Evolutionary conservation across 495 filamentous ascomycete species (phyloP), one percentile per base, ranked within the genome.

Genomic region (Talaromyces trachyspermus): DNA sequence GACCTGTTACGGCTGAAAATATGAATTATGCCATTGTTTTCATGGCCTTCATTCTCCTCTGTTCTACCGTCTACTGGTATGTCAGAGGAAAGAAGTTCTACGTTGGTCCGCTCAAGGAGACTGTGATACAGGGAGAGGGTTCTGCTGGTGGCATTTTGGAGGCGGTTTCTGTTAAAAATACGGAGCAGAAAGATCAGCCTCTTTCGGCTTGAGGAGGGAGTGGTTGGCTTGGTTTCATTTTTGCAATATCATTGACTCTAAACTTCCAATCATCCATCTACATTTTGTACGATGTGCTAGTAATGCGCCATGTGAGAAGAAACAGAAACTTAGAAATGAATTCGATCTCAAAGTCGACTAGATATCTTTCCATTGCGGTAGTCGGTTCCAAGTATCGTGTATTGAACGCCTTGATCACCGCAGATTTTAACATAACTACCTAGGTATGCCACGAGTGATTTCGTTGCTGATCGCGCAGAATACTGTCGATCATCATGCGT

Each of bases 11-110:
- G 20, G 60, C 67, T 2, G 59, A 66, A 20, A 66, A 50, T 42
- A 66, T 74, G 62, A 70, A 70, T 54, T 70, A 71, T 43, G 70
- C 65, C 27, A 54, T 66, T 30, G 66, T 71, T 9, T 72, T 78
- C 54, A 58, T 81, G 39, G 66, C 61, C 3, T 65, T 66, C 32
- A 65, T 72, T 19, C 60, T 76, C 17, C 20, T 72, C 23, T 69
- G 69, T 48, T 55, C 77, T 0, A 24, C 62, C 1, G 47, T 69
- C 11, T 80, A 74, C 57, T 80, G 78, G 78, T 74, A 64, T 46
- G 56, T 63, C 17, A 56, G 59, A 24, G 76, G 75, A 11, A 56
- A 61, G 10, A 59, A 64, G 15, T 76, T 68, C 49, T 81, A 81
- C 53, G 68, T 56, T 7, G 78, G 78, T 2, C 78, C 78, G 0